These are phyloP conservation scores for Candida tropicalis DNA, from an alignment of 1,139 yeast genomes.

Conservation along the genomic window DNA sequence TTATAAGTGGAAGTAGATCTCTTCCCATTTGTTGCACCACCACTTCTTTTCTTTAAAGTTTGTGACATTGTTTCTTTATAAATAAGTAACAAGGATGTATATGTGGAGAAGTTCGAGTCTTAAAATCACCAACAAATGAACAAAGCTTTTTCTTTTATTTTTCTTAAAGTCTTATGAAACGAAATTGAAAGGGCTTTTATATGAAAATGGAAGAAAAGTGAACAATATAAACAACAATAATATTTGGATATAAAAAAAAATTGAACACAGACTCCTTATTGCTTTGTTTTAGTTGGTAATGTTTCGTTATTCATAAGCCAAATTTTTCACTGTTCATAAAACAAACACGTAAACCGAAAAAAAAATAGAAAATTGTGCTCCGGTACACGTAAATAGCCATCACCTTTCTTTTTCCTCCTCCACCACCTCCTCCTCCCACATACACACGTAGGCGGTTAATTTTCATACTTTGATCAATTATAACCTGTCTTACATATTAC, in stretches of 20 bases:
- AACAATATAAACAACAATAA: not conserved
- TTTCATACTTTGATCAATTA: too few relatives aligned
- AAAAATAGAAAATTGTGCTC: not conserved
- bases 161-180: not conserved
- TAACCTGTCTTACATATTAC: too few relatives aligned
- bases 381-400: too few relatives aligned
- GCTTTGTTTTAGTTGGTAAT: slow-evolving; percentile 5
- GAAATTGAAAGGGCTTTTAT: not conserved
- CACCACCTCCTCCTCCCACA: not conserved
- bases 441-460: too few relatives aligned
- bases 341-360: slow-evolving; percentile 7
- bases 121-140: too few relatives aligned
- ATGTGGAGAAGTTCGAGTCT: too few relatives aligned
- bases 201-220: not conserved
- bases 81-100: too few relatives aligned
- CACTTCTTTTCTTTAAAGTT: slow-evolving; percentile 29
- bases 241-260: slow-evolving; percentile 1
- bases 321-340: slow-evolving; percentile 1
- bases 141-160: too few relatives aligned
- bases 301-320: not conserved
- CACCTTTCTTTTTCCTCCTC: too few relatives aligned
- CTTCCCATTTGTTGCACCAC: slow-evolving; percentile 14
- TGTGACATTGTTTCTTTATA: slow-evolving; percentile 17
- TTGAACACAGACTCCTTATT: not conserved
- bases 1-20: slow-evolving; percentile 12